Evolutionary conservation across 441 rosid species (phyloP).

Genomic region (Euphorbia celastroides): DNA sequence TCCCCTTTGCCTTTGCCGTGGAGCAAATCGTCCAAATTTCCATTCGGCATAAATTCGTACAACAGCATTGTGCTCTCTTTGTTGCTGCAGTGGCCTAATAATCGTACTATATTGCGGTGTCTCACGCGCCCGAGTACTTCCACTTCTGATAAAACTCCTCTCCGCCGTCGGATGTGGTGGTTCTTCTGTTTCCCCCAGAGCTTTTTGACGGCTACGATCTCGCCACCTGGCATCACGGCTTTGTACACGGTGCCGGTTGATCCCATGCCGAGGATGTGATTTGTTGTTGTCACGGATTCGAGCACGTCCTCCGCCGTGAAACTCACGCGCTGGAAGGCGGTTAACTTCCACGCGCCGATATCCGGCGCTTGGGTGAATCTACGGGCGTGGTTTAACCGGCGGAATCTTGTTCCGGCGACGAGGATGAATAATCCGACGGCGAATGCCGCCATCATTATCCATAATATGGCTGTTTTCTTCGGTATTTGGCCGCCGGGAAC

Average conservation of each 20-base stretch:
- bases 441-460: constrained; percentile 85
- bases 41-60: constrained; percentile 95
- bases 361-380: constrained; percentile 35
- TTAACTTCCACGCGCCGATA: constrained; percentile 85
- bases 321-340: constrained; percentile 80
- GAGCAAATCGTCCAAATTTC: constrained; percentile 70
- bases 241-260: constrained; percentile 84
- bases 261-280: constrained; percentile 89
- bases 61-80: constrained; percentile 83
- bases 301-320: constrained; percentile 82
- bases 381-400: constrained; percentile 46
- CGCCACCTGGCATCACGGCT: constrained; percentile 92
- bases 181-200: constrained; percentile 82
- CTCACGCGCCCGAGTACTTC: constrained; percentile 83
- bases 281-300: constrained; percentile 58
- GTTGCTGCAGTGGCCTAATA: constrained; percentile 87
- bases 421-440: constrained; percentile 65
- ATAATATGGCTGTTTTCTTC: constrained; percentile 57
- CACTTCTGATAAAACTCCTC: constrained; percentile 84
- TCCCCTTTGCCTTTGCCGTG: constrained; percentile 66
- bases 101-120: constrained; percentile 83
- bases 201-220: constrained; percentile 88
- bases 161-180: constrained; percentile 46
- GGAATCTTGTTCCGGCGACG: constrained; percentile 68
- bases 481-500: constrained; percentile 36